Evolutionary conservation across 2,329 filamentous ascomycete species (phyloP).

Genomic region (Ceratocystis eucalypticola): DNA sequence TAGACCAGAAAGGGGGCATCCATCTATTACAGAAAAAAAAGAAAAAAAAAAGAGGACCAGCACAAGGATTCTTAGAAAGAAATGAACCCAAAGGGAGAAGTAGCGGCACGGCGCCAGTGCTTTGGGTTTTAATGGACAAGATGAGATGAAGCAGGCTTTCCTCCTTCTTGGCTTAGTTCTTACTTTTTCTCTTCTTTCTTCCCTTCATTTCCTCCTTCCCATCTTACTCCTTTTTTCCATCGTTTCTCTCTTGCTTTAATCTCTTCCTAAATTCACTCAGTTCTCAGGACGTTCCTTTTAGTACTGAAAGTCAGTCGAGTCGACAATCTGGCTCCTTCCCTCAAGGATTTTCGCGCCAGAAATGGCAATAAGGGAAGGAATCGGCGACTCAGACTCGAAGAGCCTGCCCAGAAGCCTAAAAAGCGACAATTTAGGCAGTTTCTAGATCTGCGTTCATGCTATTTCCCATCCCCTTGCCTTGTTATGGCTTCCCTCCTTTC

Average conservation of each 20-base stretch:
- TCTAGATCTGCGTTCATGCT: not conserved
- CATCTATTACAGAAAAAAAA: not conserved
- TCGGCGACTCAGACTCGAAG: not conserved
- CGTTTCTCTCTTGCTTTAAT: not conserved
- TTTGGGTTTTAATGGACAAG: not conserved
- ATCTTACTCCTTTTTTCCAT: not conserved
- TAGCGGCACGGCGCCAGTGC: not conserved
- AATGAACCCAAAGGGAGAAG: not conserved
- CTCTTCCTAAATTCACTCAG: not conserved
- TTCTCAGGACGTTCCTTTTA: not conserved
- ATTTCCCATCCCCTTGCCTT: not conserved
- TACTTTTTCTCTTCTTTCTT: not conserved
- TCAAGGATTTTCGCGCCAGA: not conserved
- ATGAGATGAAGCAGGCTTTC: slow-evolving; percentile 2
- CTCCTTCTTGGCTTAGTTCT: not conserved
- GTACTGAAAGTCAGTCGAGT: not conserved
- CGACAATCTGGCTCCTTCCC: slow-evolving; percentile 5
- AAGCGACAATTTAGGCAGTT: not conserved
- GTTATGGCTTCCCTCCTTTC: not conserved
- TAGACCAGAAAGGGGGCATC: not conserved
- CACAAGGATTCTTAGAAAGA: not conserved
- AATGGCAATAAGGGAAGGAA: slow-evolving; percentile 2
- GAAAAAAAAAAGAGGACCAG: not conserved
- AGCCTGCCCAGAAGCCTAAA: not conserved
- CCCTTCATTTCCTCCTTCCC: not conserved